These are phyloP conservation scores for Hypericum perforatum DNA, from an alignment of 345 rosid species.

Conservation along the genomic window DNA sequence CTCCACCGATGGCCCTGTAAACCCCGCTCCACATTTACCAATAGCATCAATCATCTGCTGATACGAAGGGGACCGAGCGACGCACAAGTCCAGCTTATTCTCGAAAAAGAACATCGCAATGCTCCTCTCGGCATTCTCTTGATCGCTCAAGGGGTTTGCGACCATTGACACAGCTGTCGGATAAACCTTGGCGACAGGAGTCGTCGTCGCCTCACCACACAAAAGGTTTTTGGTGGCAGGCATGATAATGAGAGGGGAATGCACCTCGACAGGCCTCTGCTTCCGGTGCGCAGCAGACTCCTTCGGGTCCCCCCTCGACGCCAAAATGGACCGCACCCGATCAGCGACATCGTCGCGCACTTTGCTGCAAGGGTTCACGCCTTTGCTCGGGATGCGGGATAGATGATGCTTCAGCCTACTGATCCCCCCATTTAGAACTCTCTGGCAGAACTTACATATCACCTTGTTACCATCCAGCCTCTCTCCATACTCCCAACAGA, in stretches of 20 bases:
- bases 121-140: slow-evolving; percentile 61
- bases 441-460: slow-evolving; percentile 57
- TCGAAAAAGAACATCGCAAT: slow-evolving; percentile 77
- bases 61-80: slow-evolving; percentile 65
- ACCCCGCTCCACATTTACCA: slow-evolving; percentile 50
- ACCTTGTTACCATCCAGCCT: slow-evolving; percentile 85
- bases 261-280: slow-evolving; percentile 36
- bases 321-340: slow-evolving; percentile 53
- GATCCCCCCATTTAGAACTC: slow-evolving; percentile 78
- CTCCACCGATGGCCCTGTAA: slow-evolving; percentile 45
- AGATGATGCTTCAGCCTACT: slow-evolving; percentile 87
- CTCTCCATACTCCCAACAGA: slow-evolving; percentile 91
- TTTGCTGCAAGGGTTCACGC: slow-evolving; percentile 82
- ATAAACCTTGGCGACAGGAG: slow-evolving; percentile 40
- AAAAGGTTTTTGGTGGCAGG: slow-evolving; percentile 24
- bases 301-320: slow-evolving; percentile 51
- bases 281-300: slow-evolving; percentile 22
- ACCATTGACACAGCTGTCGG: slow-evolving; percentile 21
- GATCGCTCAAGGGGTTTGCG: slow-evolving; percentile 23
- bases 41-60: slow-evolving; percentile 63
- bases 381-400: slow-evolving; percentile 81
- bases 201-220: slow-evolving; percentile 24
- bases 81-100: slow-evolving; percentile 57
- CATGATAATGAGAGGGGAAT: slow-evolving; percentile 27
- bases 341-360: slow-evolving; percentile 75